These are phyloP conservation scores for Vigna reflexopilosa DNA, from an alignment of 306 rosid genomes.

Conservation along the genomic window DNA sequence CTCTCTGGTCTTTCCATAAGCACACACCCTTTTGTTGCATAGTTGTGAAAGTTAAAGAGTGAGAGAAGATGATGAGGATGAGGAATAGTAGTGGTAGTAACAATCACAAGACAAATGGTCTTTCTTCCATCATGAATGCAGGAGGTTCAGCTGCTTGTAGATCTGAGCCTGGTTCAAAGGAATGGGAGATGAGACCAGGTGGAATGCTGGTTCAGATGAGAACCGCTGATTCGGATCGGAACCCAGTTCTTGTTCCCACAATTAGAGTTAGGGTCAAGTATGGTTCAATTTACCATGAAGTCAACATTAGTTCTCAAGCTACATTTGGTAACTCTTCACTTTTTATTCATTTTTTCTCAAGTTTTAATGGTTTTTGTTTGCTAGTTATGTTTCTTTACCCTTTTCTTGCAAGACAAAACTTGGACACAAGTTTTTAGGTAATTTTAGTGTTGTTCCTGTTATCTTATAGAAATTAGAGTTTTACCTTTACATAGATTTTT, in stretches of 20 bases:
- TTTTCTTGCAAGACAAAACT: not conserved
- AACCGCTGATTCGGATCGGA: constrained; percentile 64
- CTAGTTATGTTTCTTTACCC: constrained; percentile 1
- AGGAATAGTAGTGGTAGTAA: constrained; percentile 44
- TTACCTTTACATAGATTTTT: not conserved
- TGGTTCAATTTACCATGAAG: constrained; percentile 79
- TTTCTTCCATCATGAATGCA: constrained; percentile 51
- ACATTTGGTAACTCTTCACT: constrained; percentile 66
- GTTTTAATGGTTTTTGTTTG: constrained; percentile 1
- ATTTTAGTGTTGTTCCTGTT: not conserved
- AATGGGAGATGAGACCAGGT: constrained; percentile 97
- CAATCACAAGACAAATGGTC: constrained; percentile 45
- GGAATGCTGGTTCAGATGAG: constrained; percentile 98
- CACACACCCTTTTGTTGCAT: constrained; percentile 30
- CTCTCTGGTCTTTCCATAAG: constrained; percentile 1
- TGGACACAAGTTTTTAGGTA: not conserved
- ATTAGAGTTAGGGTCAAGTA: constrained; percentile 83
- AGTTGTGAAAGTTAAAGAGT: constrained; percentile 28
- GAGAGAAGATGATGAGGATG: constrained; percentile 80
- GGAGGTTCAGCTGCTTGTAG: constrained; percentile 48
- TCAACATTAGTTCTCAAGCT: constrained; percentile 82
- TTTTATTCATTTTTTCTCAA: not conserved
- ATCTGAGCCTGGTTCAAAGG: constrained; percentile 60
- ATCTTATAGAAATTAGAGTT: not conserved
- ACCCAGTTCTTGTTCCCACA: constrained; percentile 66